Conservation (phyloP, 2,329 filamentous ascomycete species). For the Fusarium buxicola region DNA sequence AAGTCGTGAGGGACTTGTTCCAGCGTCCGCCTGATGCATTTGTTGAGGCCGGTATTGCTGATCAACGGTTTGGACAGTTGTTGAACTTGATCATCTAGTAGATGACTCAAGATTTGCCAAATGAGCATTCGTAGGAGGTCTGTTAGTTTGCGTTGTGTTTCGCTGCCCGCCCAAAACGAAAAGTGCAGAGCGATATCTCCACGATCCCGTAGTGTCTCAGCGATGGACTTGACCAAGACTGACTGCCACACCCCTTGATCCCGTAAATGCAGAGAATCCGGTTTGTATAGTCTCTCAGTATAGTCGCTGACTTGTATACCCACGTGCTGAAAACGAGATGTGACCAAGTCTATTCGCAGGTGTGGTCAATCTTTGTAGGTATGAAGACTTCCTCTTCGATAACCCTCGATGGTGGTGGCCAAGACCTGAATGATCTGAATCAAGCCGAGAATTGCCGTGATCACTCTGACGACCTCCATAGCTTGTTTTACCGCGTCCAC, state of each 20-base stretch:
- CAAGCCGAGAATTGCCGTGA: background rate
- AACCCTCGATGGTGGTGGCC: background rate
- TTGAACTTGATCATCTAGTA: fast-evolving
- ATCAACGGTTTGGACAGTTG: background rate
- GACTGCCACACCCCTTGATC: fast-evolving
- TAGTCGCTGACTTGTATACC: fast-evolving
- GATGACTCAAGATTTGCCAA: fast-evolving
- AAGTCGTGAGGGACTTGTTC: background rate
- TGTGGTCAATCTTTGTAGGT: background rate
- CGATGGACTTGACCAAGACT: background rate
- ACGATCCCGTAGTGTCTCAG: fast-evolving
- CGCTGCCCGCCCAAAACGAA: background rate
- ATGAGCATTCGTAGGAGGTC: background rate
- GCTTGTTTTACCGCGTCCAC: too few relatives aligned
- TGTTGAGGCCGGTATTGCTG: background rate
- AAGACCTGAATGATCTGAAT: background rate
- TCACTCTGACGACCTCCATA: background rate
- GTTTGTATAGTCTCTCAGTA: fast-evolving
- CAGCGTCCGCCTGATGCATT: background rate
- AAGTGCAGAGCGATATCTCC: background rate
- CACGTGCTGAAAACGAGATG: background rate
- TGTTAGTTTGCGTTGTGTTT: background rate
- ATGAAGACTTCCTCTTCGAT: background rate
- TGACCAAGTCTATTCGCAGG: background rate
- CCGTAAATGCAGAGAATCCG: background rate